Percentiles rank a stretch among this genome's conserved stretches.
Conservation (phyloP, 495 filamentous ascomycete genomes). For the Rusavskia elegans region DNA sequence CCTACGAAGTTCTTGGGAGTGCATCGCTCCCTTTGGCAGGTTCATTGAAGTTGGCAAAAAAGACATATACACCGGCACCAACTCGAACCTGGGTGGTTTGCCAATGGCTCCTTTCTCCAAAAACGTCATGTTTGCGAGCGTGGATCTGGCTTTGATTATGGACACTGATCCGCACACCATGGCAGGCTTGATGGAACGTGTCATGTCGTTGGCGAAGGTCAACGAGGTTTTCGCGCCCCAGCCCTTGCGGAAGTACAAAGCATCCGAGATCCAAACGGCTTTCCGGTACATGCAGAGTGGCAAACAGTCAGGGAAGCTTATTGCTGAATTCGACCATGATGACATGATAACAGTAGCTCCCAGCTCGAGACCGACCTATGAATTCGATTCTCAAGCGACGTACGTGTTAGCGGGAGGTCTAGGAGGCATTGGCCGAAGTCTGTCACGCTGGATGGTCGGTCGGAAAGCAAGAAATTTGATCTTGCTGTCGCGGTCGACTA, state of each 20-base stretch:
- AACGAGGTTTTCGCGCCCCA: too few species aligned
- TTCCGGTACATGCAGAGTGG: too few species aligned
- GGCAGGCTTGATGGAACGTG: too few species aligned
- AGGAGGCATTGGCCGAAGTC: slow-evolving; percentile 16
- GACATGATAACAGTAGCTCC: not conserved
- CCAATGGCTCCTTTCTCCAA: not conserved
- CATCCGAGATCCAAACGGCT: too few species aligned
- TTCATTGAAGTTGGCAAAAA: slow-evolving; percentile 26
- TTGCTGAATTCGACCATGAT: not conserved
- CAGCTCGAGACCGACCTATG: not conserved
- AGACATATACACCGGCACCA: slow-evolving; percentile 22
- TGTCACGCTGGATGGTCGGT: slow-evolving; percentile 13
- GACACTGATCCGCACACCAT: too few species aligned
- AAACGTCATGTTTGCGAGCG: too few species aligned
- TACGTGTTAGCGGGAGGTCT: slow-evolving; percentile 20
- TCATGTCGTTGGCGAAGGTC: too few species aligned
- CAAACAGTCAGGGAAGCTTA: too few species aligned
- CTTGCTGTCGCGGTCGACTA: slow-evolving; percentile 14
- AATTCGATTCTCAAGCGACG: not conserved
- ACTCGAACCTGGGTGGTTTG: too few species aligned
- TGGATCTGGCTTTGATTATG: too few species aligned
- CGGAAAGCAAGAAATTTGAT: slow-evolving; percentile 16
- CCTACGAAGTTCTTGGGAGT: slow-evolving; percentile 23
- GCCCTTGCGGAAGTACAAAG: too few species aligned
- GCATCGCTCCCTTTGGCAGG: slow-evolving; percentile 27